Conservation (phyloP, 2,329 filamentous ascomycete species). For the Epichloe sylvatica region DNA sequence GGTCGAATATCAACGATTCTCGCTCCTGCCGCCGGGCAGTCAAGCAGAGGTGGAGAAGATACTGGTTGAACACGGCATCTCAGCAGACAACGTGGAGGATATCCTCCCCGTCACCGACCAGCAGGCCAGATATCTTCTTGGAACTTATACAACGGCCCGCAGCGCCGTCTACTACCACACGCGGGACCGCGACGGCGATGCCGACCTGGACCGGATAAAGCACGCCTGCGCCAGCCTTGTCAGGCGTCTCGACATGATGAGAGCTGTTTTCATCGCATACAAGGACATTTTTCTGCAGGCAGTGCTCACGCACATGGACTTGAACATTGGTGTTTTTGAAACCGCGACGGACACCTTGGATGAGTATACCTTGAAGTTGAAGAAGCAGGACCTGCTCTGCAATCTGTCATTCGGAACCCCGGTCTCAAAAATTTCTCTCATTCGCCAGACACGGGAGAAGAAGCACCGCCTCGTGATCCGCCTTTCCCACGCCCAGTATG, state of each 20-base stretch:
- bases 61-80: not conserved
- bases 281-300: conserved; percentile 2
- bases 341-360: not conserved
- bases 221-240: not conserved
- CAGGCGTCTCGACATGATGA: conserved; percentile 2
- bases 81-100: not conserved
- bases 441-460: not conserved
- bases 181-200: not conserved
- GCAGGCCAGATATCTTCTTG: conserved; percentile 1
- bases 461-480: not conserved
- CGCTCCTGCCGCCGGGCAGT: conserved; percentile 1
- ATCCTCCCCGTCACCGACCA: conserved; percentile 1
- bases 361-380: conserved; percentile 1
- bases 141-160: conserved; percentile 1
- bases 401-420: not conserved
- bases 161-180: conserved; percentile 3
- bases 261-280: conserved; percentile 1
- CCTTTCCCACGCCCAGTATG: conserved; percentile 2
- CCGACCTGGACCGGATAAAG: not conserved
- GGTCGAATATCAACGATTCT: not conserved
- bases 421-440: not conserved
- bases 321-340: not conserved
- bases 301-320: not conserved
- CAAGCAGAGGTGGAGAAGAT: not conserved
- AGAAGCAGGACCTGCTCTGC: not conserved